Conservation (phyloP, 2,329 filamentous ascomycete species). For the Fusarium sublunatum region DNA sequence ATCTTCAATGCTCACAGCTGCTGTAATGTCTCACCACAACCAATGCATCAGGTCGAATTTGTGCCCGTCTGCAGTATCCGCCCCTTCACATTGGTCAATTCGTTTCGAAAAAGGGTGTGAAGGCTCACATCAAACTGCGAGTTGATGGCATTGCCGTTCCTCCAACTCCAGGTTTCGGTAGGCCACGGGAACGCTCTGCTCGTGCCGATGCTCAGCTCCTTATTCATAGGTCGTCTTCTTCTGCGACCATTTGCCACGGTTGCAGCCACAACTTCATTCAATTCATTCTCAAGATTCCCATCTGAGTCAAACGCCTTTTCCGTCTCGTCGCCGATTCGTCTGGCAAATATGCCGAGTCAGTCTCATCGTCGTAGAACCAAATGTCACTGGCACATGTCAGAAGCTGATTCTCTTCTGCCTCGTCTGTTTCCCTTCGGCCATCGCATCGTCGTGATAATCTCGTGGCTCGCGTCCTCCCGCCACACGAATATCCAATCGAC, state of each 20-base stretch:
- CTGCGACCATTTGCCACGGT: slow-evolving; percentile 39
- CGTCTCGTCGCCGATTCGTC: slow-evolving; percentile 21
- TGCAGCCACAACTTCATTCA: slow-evolving; percentile 35
- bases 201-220: slow-evolving; percentile 10
- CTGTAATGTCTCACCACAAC: slow-evolving; percentile 23
- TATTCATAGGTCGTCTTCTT: slow-evolving; percentile 24
- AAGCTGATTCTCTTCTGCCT: slow-evolving; percentile 1
- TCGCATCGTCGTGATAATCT: slow-evolving; percentile 7
- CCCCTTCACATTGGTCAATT: slow-evolving; percentile 34
- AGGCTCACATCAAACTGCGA: slow-evolving; percentile 25
- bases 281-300: slow-evolving; percentile 4
- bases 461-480: slow-evolving; percentile 24
- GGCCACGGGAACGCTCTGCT: slow-evolving; percentile 40
- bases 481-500: slow-evolving; percentile 19
- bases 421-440: background rate
- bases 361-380: background rate
- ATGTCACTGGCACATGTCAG: slow-evolving; percentile 16
- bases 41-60: slow-evolving; percentile 38
- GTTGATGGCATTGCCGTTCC: slow-evolving; percentile 37
- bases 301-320: slow-evolving; percentile 33
- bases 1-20: slow-evolving; percentile 27
- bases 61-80: slow-evolving; percentile 27
- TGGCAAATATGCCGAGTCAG: background rate
- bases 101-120: slow-evolving; percentile 18
- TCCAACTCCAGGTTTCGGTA: slow-evolving; percentile 30